These are phyloP conservation scores for Dalbergia oliveri DNA, from an alignment of 306 rosid genomes.

Conservation along the genomic window DNA sequence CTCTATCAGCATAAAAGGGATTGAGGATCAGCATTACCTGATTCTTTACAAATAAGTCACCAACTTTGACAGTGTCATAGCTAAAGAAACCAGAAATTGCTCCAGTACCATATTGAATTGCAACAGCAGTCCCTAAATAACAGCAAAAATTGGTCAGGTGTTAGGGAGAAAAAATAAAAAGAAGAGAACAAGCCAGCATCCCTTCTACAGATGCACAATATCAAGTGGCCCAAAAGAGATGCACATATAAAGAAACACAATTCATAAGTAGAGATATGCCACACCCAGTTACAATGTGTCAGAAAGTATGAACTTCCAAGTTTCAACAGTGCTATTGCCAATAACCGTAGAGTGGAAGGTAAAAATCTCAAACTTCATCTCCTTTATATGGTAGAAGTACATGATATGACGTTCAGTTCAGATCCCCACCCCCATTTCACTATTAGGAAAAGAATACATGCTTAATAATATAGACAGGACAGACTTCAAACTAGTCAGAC, in stretches of 20 bases:
- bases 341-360: neutral
- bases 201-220: conserved; percentile 15
- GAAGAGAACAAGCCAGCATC: conserved; percentile 7
- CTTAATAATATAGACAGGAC: neutral
- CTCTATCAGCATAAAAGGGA: neutral
- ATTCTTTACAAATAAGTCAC: conserved; percentile 68
- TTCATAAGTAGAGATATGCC: neutral
- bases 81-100: conserved; percentile 92
- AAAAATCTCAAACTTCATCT: conserved; percentile 21
- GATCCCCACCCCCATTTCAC: conserved; percentile 5
- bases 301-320: neutral
- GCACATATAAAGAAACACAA: neutral
- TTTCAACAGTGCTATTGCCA: neutral
- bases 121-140: conserved; percentile 77
- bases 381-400: neutral
- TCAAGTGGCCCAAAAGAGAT: conserved; percentile 16
- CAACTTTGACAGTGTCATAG: conserved; percentile 74
- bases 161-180: neutral
- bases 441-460: conserved; percentile 8
- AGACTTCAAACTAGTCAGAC: neutral
- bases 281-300: conserved; percentile 16
- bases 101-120: conserved; percentile 89
- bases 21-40: conserved; percentile 65
- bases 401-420: neutral
- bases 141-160: neutral